Base-by-base conservation (phyloP, 495 filamentous ascomycete genomes). In the Bacidia rubella region DNA sequence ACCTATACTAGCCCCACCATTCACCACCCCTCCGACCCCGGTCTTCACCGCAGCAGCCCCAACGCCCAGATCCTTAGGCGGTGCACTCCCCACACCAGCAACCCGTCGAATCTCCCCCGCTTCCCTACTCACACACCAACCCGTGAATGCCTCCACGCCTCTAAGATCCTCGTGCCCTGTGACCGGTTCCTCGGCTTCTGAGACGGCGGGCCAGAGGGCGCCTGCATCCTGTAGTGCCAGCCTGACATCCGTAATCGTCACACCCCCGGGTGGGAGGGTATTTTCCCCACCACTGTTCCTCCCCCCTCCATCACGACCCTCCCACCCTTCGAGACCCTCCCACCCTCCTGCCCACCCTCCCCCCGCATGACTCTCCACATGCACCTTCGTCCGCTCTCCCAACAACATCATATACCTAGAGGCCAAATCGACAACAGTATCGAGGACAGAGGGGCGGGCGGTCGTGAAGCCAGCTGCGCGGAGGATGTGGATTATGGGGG, bases 401-500 rank as follows among this genome's bases (percentile, higher is more conserved):
- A 95, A 80, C 12, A 82, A 68, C 54, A 77, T 68, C 26, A 94
- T 63, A 66, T 94, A 89, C 54, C 80, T 80, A 2, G 77, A 79
- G 0, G 85, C 77, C 7, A 95, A 68, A 60, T 92, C 84, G 19
- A 83, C 77, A 10, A 94, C 57, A 12, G 84, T 76, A 66, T 95
- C 89, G 15, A 93, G 68, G 17, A 89, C 87, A 0, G 82, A 80
- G 3, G 83, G 79, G 24, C 77, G 76, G 2, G 85, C 82, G 5
- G 78, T 67, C 59, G 90, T 82, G 66, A 88, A 94, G 68, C 89
- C 89, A 27, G 85, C 76, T 26, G 87, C 86, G 59, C 89, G 85
- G 27, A 95, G 78, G 61, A 92, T 89, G 57, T 92, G 85, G 51
- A 94, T 78, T 52, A 93, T 75, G 26, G 80, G 78, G 1, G 88